Evolutionary conservation across 306 rosid genomes (phyloP).

Genomic region (Rubus idaeus): DNA sequence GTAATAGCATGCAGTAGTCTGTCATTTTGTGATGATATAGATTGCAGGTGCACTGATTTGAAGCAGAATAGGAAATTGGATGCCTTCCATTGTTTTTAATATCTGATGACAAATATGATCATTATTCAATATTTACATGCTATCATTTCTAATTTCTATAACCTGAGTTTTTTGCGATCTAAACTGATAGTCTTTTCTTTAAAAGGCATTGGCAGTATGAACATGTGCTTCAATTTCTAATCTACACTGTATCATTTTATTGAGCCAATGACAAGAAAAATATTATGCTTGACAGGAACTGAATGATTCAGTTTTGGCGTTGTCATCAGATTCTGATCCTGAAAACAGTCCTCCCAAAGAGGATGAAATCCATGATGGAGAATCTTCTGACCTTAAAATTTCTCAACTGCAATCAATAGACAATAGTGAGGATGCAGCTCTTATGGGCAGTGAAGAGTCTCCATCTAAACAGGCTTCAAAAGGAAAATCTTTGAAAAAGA

Average conservation of each 20-base stretch:
- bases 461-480: conserved; percentile 52
- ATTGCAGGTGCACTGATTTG: background rate
- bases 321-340: conserved; percentile 76
- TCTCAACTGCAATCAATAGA: conserved; percentile 34
- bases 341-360: conserved; percentile 41
- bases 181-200: background rate
- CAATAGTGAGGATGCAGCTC: conserved; percentile 33
- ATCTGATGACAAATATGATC: background rate
- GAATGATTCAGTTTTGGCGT: conserved; percentile 51
- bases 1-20: background rate
- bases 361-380: conserved; percentile 35
- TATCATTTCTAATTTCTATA: background rate
- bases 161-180: background rate
- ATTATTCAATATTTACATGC: background rate
- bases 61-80: background rate
- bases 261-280: conserved; percentile 30
- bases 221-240: background rate
- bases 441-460: conserved; percentile 38
- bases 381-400: conserved; percentile 36
- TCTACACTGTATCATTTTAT: background rate
- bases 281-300: conserved; percentile 40
- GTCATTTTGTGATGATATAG: background rate
- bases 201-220: background rate
- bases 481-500: conserved; percentile 39
- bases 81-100: background rate